Percentiles rank a stretch among this genome's conserved stretches.
phyloP scores from a whole-genome alignment of 257 asterid genomes.

The Salvia rosmarinus region DNA sequence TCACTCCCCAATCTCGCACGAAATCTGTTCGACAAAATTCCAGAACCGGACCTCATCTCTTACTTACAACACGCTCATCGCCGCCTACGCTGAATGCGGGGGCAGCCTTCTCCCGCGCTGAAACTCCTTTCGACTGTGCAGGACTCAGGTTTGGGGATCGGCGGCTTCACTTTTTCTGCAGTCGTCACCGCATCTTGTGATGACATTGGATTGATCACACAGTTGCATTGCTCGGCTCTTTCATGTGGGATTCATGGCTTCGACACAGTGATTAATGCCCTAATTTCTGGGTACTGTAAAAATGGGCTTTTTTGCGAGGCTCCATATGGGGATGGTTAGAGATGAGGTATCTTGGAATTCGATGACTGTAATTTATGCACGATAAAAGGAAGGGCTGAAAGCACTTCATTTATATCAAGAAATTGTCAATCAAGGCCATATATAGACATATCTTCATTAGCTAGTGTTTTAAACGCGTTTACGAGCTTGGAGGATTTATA shows the following conservation, averaged over 20 bases:
- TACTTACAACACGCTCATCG: conserved; percentile 75
- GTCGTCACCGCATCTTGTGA: conserved; percentile 54
- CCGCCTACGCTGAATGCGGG: conserved; percentile 74
- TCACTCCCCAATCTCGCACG: conserved; percentile 54
- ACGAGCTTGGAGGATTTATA: conserved; percentile 63
- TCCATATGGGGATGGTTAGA: conserved; percentile 51
- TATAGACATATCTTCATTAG: conserved; percentile 71
- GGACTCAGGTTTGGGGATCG: conserved; percentile 46
- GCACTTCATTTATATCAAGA: conserved; percentile 69
- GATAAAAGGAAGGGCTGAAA: conserved; percentile 56
- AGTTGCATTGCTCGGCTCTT: conserved; percentile 58
- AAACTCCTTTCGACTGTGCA: conserved; percentile 48
- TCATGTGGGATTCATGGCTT: conserved; percentile 53
- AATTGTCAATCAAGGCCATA: conserved; percentile 48
- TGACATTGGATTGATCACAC: conserved; percentile 45
- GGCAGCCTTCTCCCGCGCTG: conserved; percentile 46
- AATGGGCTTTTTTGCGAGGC: conserved; percentile 52
- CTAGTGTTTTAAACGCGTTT: conserved; percentile 72
- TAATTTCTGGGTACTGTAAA: conserved; percentile 60
- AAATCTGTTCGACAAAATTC: conserved; percentile 69
- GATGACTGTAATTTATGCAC: conserved; percentile 77
- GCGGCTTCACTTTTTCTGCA: conserved; percentile 66
- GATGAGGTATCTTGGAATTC: conserved; percentile 88
- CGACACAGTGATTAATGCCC: conserved; percentile 64
- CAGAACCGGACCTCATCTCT: conserved; percentile 74